Evolutionary conservation across 768 basidiomycete species (phyloP), one percentile per base, ranked within the genome.

Genomic region (Amanita muscaria): DNA sequence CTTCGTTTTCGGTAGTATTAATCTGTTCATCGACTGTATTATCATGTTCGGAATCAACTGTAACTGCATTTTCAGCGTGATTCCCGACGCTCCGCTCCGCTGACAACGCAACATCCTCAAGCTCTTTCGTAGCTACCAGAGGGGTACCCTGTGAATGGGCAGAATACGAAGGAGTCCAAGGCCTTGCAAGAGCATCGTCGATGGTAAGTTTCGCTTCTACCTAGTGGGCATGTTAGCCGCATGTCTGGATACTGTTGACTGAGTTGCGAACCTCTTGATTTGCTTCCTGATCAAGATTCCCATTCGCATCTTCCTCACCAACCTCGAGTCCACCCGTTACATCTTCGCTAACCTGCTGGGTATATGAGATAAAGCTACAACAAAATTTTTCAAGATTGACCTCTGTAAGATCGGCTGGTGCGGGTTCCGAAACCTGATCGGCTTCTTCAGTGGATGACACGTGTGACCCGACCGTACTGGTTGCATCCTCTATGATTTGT

Each of bases 91-190:
- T n/a, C n/a, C n/a, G 16, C n/a, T 24, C 32, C 3, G 42, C 42
- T 22, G 42, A 23, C 24, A 16, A 14, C 8, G 19, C 18, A 34
- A n/a, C 32, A 4, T 24, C 30, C 4, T 5, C 16, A 6, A 23
- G 40, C 25, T 29, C 40, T 14, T 10, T 35, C 16, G 11, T 37
- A 15, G 19, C 2, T 21, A 29, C 21, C 29, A 16, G 14, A 14
- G 59, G 58, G 38, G 58, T 65, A 18, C 68, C 68, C 49, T 70
- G 69, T 15, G 56, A 60, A 24, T 67, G 64, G 1, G 67, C 66
- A 8, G 68, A 67, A 46, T 69, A 68, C 21, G 68, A 68, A 23
- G 66, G 62, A 15, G 64, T 66, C 67, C 66, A 69, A 5, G 66
- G 62, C 2, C 63, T 22, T 7, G 42, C 19, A 25, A 14, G 29